Percentiles rank a stretch among this genome's conserved stretches.
Conservation (phyloP, 192 early-diverging fungal genomes). For the Backusella tuberculispora region DNA sequence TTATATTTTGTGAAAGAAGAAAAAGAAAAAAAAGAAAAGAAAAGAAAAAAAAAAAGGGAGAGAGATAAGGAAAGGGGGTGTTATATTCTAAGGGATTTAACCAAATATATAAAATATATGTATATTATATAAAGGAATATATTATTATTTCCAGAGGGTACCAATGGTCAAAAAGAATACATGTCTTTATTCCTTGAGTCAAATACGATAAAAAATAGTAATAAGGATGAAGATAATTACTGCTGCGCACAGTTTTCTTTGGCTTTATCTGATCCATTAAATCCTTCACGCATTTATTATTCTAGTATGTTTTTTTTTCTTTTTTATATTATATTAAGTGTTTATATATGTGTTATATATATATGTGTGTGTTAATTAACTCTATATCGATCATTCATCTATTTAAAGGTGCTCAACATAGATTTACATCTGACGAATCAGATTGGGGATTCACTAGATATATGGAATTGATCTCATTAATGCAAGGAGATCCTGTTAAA, state of each 20-base stretch:
- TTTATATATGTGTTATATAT: neutral
- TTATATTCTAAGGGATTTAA: no score
- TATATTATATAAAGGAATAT: conserved; percentile 65
- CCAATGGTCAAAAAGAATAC: conserved; percentile 59
- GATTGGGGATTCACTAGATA: conserved; percentile 97
- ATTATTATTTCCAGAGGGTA: conserved; percentile 90
- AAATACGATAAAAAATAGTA: conserved; percentile 66
- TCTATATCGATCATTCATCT: neutral
- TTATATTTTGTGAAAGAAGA: no score
- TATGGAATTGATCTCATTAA: conserved; percentile 56
- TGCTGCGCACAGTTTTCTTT: conserved; percentile 83
- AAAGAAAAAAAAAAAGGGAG: neutral
- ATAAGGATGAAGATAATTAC: conserved; percentile 66
- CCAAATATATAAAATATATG: neutral
- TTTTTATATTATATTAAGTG: neutral
- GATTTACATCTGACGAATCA: conserved; percentile 77
- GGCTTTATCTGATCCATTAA: conserved; percentile 71
- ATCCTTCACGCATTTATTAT: conserved; percentile 55
- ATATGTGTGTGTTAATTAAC: neutral
- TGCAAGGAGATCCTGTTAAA: conserved; percentile 33
- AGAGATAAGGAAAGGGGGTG: neutral
- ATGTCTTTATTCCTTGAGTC: conserved; percentile 84
- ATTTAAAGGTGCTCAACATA: conserved; percentile 63
- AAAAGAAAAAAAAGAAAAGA: no score
- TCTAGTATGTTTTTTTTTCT: conserved; percentile 37